These are phyloP conservation scores for Tulasnella sp. DNA, from an alignment of 768 basidiomycete species.

Conservation along the genomic window DNA sequence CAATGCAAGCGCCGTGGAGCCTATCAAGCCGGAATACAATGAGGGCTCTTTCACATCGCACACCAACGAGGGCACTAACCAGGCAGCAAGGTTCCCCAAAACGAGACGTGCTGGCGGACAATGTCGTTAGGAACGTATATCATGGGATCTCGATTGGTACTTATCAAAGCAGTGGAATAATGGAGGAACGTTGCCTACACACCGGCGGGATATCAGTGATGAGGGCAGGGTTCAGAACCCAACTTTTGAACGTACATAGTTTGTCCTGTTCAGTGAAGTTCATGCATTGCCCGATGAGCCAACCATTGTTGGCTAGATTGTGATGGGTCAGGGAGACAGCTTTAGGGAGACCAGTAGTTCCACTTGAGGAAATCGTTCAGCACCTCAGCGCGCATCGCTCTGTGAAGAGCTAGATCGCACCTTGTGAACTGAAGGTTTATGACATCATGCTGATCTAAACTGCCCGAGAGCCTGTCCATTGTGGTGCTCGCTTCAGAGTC, in stretches of 20 bases:
- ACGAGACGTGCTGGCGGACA: constrained; percentile 30
- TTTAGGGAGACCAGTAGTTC: constrained; percentile 74
- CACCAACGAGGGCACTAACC: background rate
- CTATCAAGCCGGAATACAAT: constrained; percentile 31
- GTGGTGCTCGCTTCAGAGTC: constrained; percentile 42
- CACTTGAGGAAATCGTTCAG: constrained; percentile 38
- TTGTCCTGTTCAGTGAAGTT: constrained; percentile 54
- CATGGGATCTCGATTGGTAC: constrained; percentile 32
- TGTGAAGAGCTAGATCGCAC: constrained; percentile 32
- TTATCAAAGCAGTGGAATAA: constrained; percentile 87
- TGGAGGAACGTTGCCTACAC: constrained; percentile 69
- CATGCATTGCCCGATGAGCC: constrained; percentile 68
- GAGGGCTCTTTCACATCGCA: background rate
- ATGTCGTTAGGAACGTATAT: background rate
- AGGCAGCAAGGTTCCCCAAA: constrained; percentile 23
- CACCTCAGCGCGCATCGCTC: background rate
- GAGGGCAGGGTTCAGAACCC: background rate
- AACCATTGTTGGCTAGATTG: constrained; percentile 70
- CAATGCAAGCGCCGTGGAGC: constrained; percentile 62
- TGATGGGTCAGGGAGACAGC: constrained; percentile 76
- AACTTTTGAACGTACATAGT: constrained; percentile 47
- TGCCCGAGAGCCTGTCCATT: constrained; percentile 37
- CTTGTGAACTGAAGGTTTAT: constrained; percentile 84
- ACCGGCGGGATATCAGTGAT: constrained; percentile 10
- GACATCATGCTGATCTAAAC: constrained; percentile 54